Conservation (phyloP, 202 grass and related monocot species). For the Setaria italica region DNA sequence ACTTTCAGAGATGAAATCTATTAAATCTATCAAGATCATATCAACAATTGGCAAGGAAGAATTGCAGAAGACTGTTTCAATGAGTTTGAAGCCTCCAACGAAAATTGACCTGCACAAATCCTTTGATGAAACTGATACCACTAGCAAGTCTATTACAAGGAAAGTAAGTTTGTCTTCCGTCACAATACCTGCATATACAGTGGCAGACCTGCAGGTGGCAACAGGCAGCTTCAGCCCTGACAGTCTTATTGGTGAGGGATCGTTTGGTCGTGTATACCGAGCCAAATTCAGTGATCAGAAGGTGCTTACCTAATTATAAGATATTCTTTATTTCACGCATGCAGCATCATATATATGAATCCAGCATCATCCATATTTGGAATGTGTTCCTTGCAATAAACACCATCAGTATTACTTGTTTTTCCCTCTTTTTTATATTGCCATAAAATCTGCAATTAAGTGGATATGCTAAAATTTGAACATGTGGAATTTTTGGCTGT, state of each 20-base stretch:
- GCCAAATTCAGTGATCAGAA: constrained; percentile 83
- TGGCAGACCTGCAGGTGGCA: constrained; percentile 93
- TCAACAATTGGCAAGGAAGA: constrained; percentile 56
- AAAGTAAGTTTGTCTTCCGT: constrained; percentile 82
- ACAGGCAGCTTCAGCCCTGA: constrained; percentile 85
- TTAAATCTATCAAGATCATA: constrained; percentile 64
- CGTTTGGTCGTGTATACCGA: constrained; percentile 74
- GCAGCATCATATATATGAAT: not conserved
- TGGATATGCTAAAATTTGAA: constrained; percentile 29
- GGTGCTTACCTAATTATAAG: constrained; percentile 50
- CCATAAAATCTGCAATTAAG: constrained; percentile 15
- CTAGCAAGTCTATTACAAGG: constrained; percentile 63
- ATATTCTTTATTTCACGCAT: constrained; percentile 12
- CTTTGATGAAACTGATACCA: constrained; percentile 71
- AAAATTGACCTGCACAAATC: constrained; percentile 87
- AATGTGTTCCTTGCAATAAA: not conserved
- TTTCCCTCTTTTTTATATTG: not conserved
- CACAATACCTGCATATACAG: constrained; percentile 72
- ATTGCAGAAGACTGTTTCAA: constrained; percentile 63
- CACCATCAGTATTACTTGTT: not conserved
- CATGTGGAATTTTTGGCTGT: constrained; percentile 21
- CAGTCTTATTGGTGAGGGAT: constrained; percentile 90
- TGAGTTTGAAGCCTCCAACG: constrained; percentile 87
- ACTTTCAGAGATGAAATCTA: constrained; percentile 64
- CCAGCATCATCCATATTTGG: constrained; percentile 5